Base-by-base conservation (phyloP, 306 rosid species). In the Crotalaria pallida region DNA sequence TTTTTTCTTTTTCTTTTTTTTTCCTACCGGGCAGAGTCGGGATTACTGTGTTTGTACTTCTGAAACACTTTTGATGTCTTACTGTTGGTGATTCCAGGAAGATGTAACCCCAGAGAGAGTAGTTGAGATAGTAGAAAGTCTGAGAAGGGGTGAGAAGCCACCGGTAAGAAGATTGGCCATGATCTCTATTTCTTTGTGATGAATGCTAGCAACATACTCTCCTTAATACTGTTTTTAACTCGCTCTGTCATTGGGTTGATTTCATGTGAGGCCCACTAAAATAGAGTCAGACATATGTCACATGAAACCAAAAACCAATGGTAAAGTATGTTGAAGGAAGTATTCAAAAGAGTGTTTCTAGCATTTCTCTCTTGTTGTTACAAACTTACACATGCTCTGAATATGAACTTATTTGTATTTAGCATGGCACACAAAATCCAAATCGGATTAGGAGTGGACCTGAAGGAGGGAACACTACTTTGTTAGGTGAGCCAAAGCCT, bases 361-460 rank as follows among this genome's bases (percentile, higher is more conserved):
- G n/a, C n/a, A 33, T 36, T 65, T 36, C 18, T 24, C 58, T 38
- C 1, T 23, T 22, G 15, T 58, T 71, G 58, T 53, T 50, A 31
- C 45, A 63, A 18, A 55, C 47, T 70, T 33, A 26, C 15, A 41
- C 72, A 40, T 5, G 36, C 17, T 31, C 9, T 45, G 38, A 65
- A 24, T 48, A 9, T 64, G 8, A 47, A 24, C 1, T 36, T 19
- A 0, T 16, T 13, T 61, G 43, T 72, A 51, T 84, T 76, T 83
- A 95, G 99, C 91, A 15, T 0, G 99, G 99, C 69, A 95, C 97
- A 47, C 99, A 91, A 77, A 95, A 95, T 68, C 89, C 96, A 4
- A 57, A 34, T 8, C 89, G 96, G 24, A 87, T 80, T n/a, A 87
- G 0, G 76, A 1, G 92, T 31, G 99, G 97, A 77, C 99, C 99